These are phyloP conservation scores for Epichloe hybrida DNA, from an alignment of 2,329 filamentous ascomycete species.

Conservation along the genomic window DNA sequence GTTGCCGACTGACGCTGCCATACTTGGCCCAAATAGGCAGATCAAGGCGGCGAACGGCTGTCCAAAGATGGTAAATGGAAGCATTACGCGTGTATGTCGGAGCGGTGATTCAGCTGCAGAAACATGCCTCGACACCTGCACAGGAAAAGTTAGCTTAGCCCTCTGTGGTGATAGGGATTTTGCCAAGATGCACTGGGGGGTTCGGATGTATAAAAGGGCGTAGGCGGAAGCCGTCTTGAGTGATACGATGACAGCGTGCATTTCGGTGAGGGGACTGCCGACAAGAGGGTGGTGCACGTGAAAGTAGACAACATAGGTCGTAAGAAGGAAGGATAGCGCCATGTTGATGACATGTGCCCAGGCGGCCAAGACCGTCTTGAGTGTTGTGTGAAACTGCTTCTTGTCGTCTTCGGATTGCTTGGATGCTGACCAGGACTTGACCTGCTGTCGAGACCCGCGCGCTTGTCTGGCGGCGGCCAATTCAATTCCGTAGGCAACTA, in stretches of 20 bases:
- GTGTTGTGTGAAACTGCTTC: slow-evolving; percentile 57
- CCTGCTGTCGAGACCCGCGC: slow-evolving; percentile 47
- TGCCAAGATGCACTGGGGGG: no score
- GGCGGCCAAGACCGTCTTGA: slow-evolving; percentile 69
- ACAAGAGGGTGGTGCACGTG: slow-evolving; percentile 87
- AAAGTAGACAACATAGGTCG: slow-evolving; percentile 79
- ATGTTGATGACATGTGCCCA: slow-evolving; percentile 75
- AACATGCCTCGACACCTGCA: slow-evolving; percentile 85
- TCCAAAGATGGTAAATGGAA: slow-evolving; percentile 87
- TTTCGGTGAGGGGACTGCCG: slow-evolving; percentile 75
- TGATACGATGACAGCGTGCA: slow-evolving; percentile 91
- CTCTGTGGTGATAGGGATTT: no score
- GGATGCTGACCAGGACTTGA: slow-evolving; percentile 31
- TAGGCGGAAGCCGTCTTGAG: slow-evolving; percentile 94
- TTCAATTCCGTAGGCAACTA: slow-evolving; percentile 85
- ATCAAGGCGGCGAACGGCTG: slow-evolving; percentile 84
- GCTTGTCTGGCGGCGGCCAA: slow-evolving; percentile 69
- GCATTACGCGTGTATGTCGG: slow-evolving; percentile 56
- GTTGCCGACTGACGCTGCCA: slow-evolving; percentile 55
- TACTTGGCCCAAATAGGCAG: slow-evolving; percentile 97
- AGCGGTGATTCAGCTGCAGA: slow-evolving; percentile 72
- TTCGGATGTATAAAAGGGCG: slow-evolving; percentile 32
- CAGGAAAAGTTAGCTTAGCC: neutral
- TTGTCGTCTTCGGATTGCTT: slow-evolving; percentile 42
- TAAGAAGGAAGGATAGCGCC: slow-evolving; percentile 64